These are phyloP conservation scores for Globisporangium perplexum DNA, from an alignment of 352 stramenopile genomes.

Conservation along the genomic window DNA sequence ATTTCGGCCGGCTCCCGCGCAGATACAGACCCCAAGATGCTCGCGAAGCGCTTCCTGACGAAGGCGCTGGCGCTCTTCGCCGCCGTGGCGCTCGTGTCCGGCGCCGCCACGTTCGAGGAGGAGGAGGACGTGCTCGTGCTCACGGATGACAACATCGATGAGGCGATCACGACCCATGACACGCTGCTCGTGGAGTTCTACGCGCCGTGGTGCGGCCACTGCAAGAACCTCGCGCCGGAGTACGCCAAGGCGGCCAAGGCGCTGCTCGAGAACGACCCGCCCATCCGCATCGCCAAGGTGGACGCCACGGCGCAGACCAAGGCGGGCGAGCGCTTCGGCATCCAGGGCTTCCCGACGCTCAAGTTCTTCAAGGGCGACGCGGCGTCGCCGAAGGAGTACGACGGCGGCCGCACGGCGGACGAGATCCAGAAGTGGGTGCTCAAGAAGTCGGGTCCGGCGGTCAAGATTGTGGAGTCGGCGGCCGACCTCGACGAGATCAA, in stretches of 20 bases:
- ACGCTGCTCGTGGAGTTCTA: conserved; percentile 94
- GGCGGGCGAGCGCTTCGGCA: conserved; percentile 67
- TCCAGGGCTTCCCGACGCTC: conserved; percentile 89
- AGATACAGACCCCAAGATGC: conserved; percentile 24
- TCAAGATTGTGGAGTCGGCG: conserved; percentile 69
- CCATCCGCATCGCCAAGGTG: conserved; percentile 82
- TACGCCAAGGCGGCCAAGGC: conserved; percentile 84
- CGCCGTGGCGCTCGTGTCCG: conserved; percentile 36
- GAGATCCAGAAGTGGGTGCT: conserved; percentile 90
- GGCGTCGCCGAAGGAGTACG: conserved; percentile 82
- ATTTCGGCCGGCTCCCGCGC: conserved; percentile 1
- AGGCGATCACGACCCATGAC: conserved; percentile 76
- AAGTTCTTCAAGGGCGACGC: conserved; percentile 91
- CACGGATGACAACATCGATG: conserved; percentile 90
- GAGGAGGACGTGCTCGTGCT: conserved; percentile 91
- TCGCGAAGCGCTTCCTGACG: conserved; percentile 47
- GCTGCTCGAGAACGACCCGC: conserved; percentile 70
- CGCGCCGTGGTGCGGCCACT: conserved; percentile 94
- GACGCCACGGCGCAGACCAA: conserved; percentile 86
- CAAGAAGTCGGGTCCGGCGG: conserved; percentile 89
- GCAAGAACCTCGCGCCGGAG: conserved; percentile 88
- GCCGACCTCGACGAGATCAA: conserved; percentile 76
- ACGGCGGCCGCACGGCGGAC: conserved; percentile 72
- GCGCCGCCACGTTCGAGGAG: conserved; percentile 62
- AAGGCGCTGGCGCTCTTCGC: conserved; percentile 40